Percentiles rank a stretch among this genome's conserved stretches.
These are phyloP conservation scores for Jackrogersella minutella DNA, from an alignment of 495 filamentous ascomycete genomes.

Conservation along the genomic window DNA sequence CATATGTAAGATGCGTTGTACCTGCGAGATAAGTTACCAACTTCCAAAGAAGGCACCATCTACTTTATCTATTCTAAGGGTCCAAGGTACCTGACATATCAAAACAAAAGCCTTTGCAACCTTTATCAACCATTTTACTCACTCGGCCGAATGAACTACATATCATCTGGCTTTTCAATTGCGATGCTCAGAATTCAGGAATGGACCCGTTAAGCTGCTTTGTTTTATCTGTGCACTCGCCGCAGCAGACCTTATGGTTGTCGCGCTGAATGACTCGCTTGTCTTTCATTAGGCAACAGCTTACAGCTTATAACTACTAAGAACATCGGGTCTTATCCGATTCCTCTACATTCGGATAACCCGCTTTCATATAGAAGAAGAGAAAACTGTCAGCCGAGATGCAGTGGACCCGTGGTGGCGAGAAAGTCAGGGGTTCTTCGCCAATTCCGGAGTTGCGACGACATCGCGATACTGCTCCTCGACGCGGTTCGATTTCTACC, in stretches of 20 bases:
- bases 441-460: background rate
- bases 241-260: constrained; percentile 3
- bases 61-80: background rate
- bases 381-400: constrained; percentile 16
- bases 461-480: background rate
- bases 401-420: constrained; percentile 1
- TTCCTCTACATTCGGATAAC: background rate
- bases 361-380: background rate
- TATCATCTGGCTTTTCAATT: background rate
- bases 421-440: constrained; percentile 21
- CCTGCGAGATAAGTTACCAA: constrained; percentile 16
- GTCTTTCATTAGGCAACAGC: constrained; percentile 9
- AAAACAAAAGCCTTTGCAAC: background rate
- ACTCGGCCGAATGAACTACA: background rate
- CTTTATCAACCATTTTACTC: background rate
- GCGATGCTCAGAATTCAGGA: constrained; percentile 19
- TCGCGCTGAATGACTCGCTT: constrained; percentile 29
- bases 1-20: constrained; percentile 14
- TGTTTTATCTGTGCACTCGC: constrained; percentile 1
- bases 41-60: constrained; percentile 1
- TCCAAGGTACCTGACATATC: too few relatives aligned
- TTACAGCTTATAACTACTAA: constrained; percentile 3
- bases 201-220: constrained; percentile 16
- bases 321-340: constrained; percentile 6
- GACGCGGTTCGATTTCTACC: background rate